Percentiles rank a stretch among this genome's conserved stretches.
phyloP scores from a whole-genome alignment of 176 grass and related monocot genomes.

The Bonia amplexicaulis region DNA sequence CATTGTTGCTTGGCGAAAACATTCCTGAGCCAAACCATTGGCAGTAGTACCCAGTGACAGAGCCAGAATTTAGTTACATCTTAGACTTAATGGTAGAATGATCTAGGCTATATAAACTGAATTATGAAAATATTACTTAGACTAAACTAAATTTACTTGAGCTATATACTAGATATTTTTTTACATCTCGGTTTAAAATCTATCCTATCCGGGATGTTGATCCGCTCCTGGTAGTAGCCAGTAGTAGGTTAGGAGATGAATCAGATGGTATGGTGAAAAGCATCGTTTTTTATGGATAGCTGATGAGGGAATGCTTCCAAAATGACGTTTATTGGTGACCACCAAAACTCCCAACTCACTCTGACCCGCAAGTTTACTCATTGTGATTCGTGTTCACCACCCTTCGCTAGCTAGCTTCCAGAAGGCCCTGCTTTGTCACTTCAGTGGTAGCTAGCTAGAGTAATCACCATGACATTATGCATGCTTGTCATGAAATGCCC shows the following conservation, averaged over 20 bases:
- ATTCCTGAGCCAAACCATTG: neutral
- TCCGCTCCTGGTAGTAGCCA: too few species aligned
- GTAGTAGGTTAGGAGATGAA: neutral
- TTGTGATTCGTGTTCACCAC: neutral
- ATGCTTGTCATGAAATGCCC: neutral
- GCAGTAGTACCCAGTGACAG: neutral
- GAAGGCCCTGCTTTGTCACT: neutral
- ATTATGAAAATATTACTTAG: too few species aligned
- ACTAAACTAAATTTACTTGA: too few species aligned
- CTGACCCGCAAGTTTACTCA: conserved; percentile 9
- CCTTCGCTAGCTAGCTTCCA: conserved; percentile 6
- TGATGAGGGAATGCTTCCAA: neutral
- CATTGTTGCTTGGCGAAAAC: neutral
- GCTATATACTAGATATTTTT: too few species aligned
- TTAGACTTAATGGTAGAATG: too few species aligned
- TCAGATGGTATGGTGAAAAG: neutral
- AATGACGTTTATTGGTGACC: neutral
- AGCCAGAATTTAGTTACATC: too few species aligned
- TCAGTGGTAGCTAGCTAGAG: too few species aligned
- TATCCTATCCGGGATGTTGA: too few species aligned
- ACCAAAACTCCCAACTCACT: neutral
- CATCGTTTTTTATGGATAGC: neutral
- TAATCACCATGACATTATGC: neutral
- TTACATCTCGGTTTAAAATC: too few species aligned
- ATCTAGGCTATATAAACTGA: too few species aligned